Percentiles rank a stretch among this genome's conserved stretches.
Conservation (phyloP, 2,329 filamentous ascomycete species). For the Dothistroma septosporum region DNA sequence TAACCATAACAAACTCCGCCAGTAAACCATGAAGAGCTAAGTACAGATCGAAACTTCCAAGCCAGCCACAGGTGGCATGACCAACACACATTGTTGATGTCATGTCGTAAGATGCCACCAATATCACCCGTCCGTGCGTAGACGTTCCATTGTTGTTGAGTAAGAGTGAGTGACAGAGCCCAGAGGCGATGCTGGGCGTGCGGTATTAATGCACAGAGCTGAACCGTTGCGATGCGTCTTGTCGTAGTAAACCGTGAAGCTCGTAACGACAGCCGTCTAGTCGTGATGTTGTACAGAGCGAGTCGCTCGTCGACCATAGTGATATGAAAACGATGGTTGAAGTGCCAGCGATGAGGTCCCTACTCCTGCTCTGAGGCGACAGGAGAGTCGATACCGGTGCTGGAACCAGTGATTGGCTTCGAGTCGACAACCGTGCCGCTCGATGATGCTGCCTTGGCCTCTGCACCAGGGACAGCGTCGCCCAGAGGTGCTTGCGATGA, state of each 20-base stretch:
- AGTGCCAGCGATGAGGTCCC: conserved; percentile 2
- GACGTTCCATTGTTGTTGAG: conserved; percentile 13
- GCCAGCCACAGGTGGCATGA: conserved; percentile 26
- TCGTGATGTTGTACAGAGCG: conserved; percentile 26
- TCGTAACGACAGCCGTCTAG: conserved; percentile 26
- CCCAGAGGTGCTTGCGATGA: conserved; percentile 25
- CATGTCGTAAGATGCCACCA: conserved; percentile 23
- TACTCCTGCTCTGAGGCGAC: conserved; percentile 25
- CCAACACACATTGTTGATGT: conserved; percentile 30
- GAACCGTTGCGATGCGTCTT: conserved; percentile 17
- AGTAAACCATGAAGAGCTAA: conserved; percentile 22
- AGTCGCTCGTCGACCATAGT: conserved; percentile 23
- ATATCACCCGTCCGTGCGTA: conserved; percentile 20
- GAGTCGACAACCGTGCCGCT: conserved; percentile 1
- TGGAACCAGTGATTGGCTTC: neutral
- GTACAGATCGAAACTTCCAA: conserved; percentile 15
- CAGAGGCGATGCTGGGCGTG: conserved; percentile 13
- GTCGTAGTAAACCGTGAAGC: conserved; percentile 25
- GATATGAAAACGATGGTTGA: conserved; percentile 14
- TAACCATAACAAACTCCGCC: conserved; percentile 12
- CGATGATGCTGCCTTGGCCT: conserved; percentile 10
- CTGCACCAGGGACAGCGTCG: conserved; percentile 20
- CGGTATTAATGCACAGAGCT: conserved; percentile 20
- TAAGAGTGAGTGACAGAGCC: conserved; percentile 22
- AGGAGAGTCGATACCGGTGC: conserved; percentile 13